A percentile compares a stretch with the other conserved stretches of the same genome.
Evolutionary conservation across 371 early-diverging fungal genomes (phyloP).

Genomic region (Circinella umbellata): DNA sequence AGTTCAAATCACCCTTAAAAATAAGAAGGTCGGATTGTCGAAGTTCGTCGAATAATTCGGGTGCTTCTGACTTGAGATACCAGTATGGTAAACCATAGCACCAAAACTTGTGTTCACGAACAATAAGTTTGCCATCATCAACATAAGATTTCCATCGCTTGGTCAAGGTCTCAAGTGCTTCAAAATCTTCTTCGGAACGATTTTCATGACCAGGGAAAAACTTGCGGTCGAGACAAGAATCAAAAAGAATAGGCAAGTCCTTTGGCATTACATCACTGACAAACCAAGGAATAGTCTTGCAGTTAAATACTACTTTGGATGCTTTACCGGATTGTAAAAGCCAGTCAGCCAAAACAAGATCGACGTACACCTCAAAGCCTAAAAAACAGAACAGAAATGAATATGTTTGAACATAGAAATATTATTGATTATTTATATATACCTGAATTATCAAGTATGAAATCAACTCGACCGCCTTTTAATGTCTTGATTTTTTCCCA

Average conservation of each 20-base stretch:
- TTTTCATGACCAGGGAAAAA: constrained; percentile 45
- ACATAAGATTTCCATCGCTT: constrained; percentile 74
- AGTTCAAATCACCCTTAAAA: constrained; percentile 97
- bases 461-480: constrained; percentile 66
- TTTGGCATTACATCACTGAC: constrained; percentile 85
- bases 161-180: constrained; percentile 60
- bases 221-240: constrained; percentile 41
- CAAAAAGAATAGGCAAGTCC: constrained; percentile 78
- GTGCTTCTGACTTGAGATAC: constrained; percentile 68
- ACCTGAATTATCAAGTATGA: constrained; percentile 89
- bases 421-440: neutral
- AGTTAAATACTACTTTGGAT: constrained; percentile 76
- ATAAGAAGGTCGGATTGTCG: constrained; percentile 69
- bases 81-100: constrained; percentile 81
- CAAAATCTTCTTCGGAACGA: constrained; percentile 37
- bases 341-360: constrained; percentile 89
- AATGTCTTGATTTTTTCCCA: constrained; percentile 60
- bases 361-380: constrained; percentile 92
- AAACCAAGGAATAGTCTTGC: constrained; percentile 93
- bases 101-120: constrained; percentile 84
- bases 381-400: constrained; percentile 1
- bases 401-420: too few species aligned
- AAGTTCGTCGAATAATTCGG: constrained; percentile 65
- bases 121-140: constrained; percentile 58
- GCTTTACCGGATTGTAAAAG: constrained; percentile 76